Percentiles rank a stretch among this genome's conserved stretches.
Conservation (phyloP, 352 stramenopile species). For the Phytophthora vignae region DNA sequence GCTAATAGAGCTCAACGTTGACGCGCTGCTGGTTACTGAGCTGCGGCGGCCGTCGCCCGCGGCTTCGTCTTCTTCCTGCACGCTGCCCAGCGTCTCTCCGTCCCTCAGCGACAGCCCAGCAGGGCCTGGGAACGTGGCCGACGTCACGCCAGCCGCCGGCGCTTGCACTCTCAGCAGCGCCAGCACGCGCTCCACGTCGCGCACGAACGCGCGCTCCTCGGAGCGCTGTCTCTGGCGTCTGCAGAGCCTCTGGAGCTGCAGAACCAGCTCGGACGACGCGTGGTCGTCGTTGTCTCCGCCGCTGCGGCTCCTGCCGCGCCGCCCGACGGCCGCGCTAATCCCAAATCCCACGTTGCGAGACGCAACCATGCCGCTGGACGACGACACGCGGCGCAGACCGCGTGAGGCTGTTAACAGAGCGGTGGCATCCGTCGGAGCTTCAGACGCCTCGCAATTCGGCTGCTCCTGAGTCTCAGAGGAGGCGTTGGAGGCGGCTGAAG, state of each 20-base stretch:
- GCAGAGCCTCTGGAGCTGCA: slow-evolving; percentile 66
- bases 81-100: slow-evolving; percentile 28
- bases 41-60: slow-evolving; percentile 15
- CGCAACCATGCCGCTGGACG: slow-evolving; percentile 11
- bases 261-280: slow-evolving; percentile 59
- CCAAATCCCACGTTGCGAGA: slow-evolving; percentile 3
- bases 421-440: slow-evolving; percentile 12
- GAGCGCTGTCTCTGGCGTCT: slow-evolving; percentile 69
- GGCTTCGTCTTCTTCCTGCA: slow-evolving; percentile 34
- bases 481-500: neutral
- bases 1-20: slow-evolving; percentile 24
- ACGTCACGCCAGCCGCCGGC: slow-evolving; percentile 23
- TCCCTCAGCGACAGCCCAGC: slow-evolving; percentile 18
- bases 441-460: slow-evolving; percentile 41
- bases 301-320: slow-evolving; percentile 33
- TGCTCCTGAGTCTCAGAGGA: slow-evolving; percentile 24
- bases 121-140: slow-evolving; percentile 35
- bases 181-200: slow-evolving; percentile 75
- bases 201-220: slow-evolving; percentile 71
- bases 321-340: slow-evolving; percentile 3
- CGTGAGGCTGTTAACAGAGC: slow-evolving; percentile 17
- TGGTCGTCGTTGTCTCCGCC: slow-evolving; percentile 36
- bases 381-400: slow-evolving; percentile 26
- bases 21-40: slow-evolving; percentile 13
- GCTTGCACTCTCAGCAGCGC: slow-evolving; percentile 41